These are phyloP conservation scores for Collybia mongolica DNA, from an alignment of 768 basidiomycete species.

Conservation along the genomic window DNA sequence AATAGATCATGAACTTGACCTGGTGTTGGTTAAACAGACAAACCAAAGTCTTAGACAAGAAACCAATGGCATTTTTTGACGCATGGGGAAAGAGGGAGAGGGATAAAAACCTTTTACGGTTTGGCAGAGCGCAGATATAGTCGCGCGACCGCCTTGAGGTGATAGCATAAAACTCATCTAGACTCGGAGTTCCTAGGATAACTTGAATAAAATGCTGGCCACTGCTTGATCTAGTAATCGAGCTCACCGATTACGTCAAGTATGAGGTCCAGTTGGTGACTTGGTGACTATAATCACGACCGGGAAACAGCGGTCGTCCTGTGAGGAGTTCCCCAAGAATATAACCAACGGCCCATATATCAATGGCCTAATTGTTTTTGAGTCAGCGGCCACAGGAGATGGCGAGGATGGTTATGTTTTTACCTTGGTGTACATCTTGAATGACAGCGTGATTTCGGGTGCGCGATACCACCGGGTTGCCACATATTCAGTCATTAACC, in stretches of 20 bases:
- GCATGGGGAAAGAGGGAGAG: slow-evolving; percentile 88
- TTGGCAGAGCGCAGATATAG: slow-evolving; percentile 93
- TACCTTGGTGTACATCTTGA: slow-evolving; percentile 96
- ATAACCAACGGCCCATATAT: slow-evolving; percentile 86
- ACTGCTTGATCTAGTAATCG: not conserved
- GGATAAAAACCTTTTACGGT: slow-evolving; percentile 86
- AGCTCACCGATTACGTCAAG: slow-evolving; percentile 77
- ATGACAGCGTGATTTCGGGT: slow-evolving; percentile 98
- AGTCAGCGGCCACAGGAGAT: not conserved
- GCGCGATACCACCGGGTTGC: slow-evolving; percentile 99
- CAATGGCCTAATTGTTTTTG: slow-evolving; percentile 57
- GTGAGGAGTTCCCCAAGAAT: slow-evolving; percentile 94
- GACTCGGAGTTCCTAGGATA: slow-evolving; percentile 70
- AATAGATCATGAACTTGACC: too few species aligned
- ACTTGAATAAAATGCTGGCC: not conserved
- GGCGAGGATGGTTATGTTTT: not conserved
- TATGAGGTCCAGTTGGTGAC: slow-evolving; percentile 94
- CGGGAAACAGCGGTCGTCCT: slow-evolving; percentile 95
- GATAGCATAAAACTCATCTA: slow-evolving; percentile 98
- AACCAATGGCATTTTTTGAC: slow-evolving; percentile 66
- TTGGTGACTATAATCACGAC: slow-evolving; percentile 95
- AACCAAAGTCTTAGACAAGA: slow-evolving; percentile 80
- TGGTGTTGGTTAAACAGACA: slow-evolving; percentile 31
- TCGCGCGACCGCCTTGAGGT: slow-evolving; percentile 90
- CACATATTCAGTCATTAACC: slow-evolving; percentile 96